Base-by-base conservation (phyloP, 352 stramenopile genomes). In the Globisporangium alternatum region DNA sequence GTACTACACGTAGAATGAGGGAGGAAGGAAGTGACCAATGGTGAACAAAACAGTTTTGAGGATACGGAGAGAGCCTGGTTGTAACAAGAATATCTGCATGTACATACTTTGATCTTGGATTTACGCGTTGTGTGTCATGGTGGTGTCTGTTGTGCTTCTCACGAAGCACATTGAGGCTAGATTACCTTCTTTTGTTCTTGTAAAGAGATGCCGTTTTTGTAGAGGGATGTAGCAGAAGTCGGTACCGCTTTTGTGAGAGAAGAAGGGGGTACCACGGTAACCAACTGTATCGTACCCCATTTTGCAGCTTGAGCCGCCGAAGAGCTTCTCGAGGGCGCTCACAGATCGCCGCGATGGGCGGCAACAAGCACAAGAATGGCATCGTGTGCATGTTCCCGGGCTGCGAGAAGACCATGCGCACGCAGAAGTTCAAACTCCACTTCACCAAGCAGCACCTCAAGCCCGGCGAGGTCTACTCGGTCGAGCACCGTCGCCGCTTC, bases 321-420 rank as follows among this genome's bases (percentile, higher is more conserved):
- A 57, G 52, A 44, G 52, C 31, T 45, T 21, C 31, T 19, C 52
- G 21, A 31, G 13, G 35, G 13, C 44, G 45, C 45, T 52, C 17
- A 13, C 28, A 2, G 49, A 56, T 19, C 22, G 37, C 6, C 25
- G 65, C 17, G 13, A 91, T 93, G 85, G 79, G 83, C 59, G 83
- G 85, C 71, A 94, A 89, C 76, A 94, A 94, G 75, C 85, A 94
- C 83, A 94, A 94, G 80, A 94, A 94, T 57, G 85, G 85, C 72
- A 94, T 91, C 67, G 77, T 92, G 63, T 94, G 85, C 72, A 80
- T 76, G 69, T 94, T 84, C 60, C 85, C 85, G 12, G 79, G 85
- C 28, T 94, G 85, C 69, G 81, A 88, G 58, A 92, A 90, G 75
- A 75, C 81, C 53, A 94, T 94, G 85, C 81, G 85, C 68, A 94